Base-by-base conservation (phyloP, 2,329 filamentous ascomycete species). In the Pseudonectria buxi region DNA sequence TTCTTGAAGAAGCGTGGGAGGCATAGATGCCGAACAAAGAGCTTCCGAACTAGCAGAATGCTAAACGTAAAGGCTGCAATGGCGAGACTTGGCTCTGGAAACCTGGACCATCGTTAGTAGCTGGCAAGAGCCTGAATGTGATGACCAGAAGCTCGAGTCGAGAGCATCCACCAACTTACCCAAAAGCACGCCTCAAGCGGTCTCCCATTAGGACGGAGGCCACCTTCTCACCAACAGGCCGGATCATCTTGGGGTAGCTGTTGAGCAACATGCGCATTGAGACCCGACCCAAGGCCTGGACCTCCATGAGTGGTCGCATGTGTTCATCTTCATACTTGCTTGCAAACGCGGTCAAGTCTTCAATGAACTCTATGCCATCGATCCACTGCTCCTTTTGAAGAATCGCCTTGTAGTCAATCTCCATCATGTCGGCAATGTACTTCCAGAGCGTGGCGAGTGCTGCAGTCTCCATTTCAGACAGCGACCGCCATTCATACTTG, bases 381-480 rank as follows among this genome's bases (percentile, higher is more conserved):
- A 40, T 47, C 71, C 71, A 76, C 11, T 51, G 32, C 9, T 57
- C 45, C 24, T 51, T 56, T 6, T 46, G 41, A 3, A 71, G 59
- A 11, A 58, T 51, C 2, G 58, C 58, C 15, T 55, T 54, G 45
- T 74, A 76, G 31, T 65, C 55, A 41, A 88, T 83, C 0, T 68
- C 71, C 75, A 88, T 82, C 34, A 75, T 74, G 47, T 86, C 78
- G 11, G 83, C 83, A 12, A 86, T 61, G 34, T 69, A 68, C 57
- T 83, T 84, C 83, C 82, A 88, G 50, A 83, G 77, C 1, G 75
- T 78, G 12, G 74, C 78, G 22, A 81, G 58, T 1, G 81, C 83
- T 42, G 80, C 83, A 9, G 66, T 56, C 57, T 89, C 85, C 58
- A 88, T 67, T 1, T 81, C 74, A 12, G 71, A 81, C 14, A 86